Conservation (phyloP, 768 basidiomycete genomes). For the Phylloporus scabripes region DNA sequence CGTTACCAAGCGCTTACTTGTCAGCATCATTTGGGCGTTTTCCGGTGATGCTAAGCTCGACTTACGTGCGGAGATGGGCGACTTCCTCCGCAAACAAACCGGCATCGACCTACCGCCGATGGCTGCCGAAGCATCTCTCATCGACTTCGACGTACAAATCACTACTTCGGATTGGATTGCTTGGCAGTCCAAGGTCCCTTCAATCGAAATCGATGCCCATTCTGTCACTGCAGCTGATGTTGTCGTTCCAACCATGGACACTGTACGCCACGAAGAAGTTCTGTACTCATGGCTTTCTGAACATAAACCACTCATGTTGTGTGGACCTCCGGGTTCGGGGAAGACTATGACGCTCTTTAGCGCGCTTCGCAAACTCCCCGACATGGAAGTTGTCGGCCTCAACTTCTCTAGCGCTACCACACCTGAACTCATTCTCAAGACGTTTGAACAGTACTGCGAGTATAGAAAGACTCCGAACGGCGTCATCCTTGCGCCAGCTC, state of each 20-base stretch:
- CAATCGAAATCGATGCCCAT: conserved; percentile 95
- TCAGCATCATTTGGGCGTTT: conserved; percentile 97
- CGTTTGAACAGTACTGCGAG: conserved; percentile 99
- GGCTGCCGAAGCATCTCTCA: conserved; percentile 70
- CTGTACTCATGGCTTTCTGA: conserved; percentile 98
- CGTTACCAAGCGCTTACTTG: conserved; percentile 80
- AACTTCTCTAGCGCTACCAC: conserved; percentile 99
- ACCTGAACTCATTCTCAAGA: conserved; percentile 96
- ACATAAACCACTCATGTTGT: conserved; percentile 96
- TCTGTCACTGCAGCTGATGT: conserved; percentile 93
- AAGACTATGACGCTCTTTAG: conserved; percentile 99
- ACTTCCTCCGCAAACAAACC: conserved; percentile 77
- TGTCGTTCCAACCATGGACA: conserved; percentile 97
- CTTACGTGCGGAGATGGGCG: conserved; percentile 82
- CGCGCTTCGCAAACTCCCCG: conserved; percentile 92
- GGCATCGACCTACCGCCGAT: conserved; percentile 86
- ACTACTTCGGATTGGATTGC: conserved; percentile 79
- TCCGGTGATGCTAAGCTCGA: conserved; percentile 94
- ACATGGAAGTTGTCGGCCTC: conserved; percentile 98
- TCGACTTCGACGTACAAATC: conserved; percentile 94
- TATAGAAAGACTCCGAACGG: conserved; percentile 98
- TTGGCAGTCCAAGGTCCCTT: conserved; percentile 90
- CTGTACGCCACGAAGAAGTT: conserved; percentile 96
- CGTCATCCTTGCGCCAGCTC: conserved; percentile 88
- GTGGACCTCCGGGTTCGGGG: conserved; percentile 98